Percentiles rank a stretch among this genome's conserved stretches.
Conservation (phyloP, 2,329 filamentous ascomycete species). For the Pseudogymnoascus sp. region DNA sequence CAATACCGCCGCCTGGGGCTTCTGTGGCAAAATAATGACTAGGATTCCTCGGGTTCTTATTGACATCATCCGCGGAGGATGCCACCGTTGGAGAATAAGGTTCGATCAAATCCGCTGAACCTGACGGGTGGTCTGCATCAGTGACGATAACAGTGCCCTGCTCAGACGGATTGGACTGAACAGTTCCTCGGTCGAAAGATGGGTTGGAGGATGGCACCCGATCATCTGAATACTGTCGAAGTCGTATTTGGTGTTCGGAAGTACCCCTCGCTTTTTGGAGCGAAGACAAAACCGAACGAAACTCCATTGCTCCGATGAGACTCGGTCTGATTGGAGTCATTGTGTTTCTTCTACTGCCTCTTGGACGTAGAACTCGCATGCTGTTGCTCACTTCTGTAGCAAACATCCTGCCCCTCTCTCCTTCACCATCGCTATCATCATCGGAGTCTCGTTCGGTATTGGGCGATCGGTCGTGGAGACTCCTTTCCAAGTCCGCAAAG, state of each 20-base stretch:
- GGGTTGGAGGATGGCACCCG: conserved; percentile 32
- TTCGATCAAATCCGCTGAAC: conserved; percentile 21
- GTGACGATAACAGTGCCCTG: conserved; percentile 32
- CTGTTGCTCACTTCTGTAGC: conserved; percentile 83
- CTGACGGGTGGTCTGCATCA: conserved; percentile 33
- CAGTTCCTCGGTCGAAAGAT: not conserved
- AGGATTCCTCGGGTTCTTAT: conserved; percentile 19
- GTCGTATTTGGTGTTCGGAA: conserved; percentile 61
- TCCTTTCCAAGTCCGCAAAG: conserved; percentile 28
- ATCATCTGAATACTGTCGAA: conserved; percentile 66
- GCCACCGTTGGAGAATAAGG: not conserved
- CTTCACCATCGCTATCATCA: conserved; percentile 42
- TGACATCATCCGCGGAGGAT: conserved; percentile 28
- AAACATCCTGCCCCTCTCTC: conserved; percentile 57
- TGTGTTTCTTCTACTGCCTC: conserved; percentile 60
- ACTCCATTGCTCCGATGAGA: conserved; percentile 87
- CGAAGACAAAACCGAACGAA: conserved; percentile 82
- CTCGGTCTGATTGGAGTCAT: conserved; percentile 86
- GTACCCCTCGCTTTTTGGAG: conserved; percentile 76
- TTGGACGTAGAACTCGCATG: conserved; percentile 78
- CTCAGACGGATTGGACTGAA: not conserved
- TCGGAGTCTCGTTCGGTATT: conserved; percentile 31
- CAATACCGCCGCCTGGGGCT: conserved; percentile 29
- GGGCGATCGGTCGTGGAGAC: conserved; percentile 36
- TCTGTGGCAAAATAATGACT: conserved; percentile 25